phyloP scores from a whole-genome alignment of 108 stramenopile genomes.

The Craspedostauros australis region DNA sequence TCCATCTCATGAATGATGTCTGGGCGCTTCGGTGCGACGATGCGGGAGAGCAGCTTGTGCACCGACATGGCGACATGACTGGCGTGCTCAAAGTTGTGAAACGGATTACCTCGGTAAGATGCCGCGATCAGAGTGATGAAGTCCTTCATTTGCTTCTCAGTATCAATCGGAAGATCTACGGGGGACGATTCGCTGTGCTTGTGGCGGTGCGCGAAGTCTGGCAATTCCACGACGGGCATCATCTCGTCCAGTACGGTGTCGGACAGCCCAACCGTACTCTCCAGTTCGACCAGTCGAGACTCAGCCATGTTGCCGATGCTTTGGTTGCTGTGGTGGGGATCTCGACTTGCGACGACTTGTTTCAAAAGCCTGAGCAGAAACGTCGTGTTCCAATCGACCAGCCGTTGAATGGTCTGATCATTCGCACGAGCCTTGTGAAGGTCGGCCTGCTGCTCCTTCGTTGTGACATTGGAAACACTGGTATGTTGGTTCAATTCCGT shows the following conservation, averaged over 20 bases:
- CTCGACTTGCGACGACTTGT: slow-evolving; percentile 7
- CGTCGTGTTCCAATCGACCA: slow-evolving; percentile 7
- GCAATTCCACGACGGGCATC: slow-evolving; percentile 21
- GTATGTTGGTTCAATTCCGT: background rate
- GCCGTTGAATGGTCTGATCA: background rate
- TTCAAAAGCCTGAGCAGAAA: slow-evolving; percentile 1
- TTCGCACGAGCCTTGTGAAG: background rate
- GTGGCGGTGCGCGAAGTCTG: slow-evolving; percentile 2
- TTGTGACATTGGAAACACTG: background rate
- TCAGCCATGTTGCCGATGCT: no score
- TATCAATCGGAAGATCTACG: slow-evolving; percentile 28
- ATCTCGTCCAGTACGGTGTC: slow-evolving; percentile 22
- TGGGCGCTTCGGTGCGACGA: no score
- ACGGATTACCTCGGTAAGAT: slow-evolving; percentile 28
- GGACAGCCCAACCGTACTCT: no score
- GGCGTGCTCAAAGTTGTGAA: slow-evolving; percentile 37
- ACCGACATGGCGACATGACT: slow-evolving; percentile 24
- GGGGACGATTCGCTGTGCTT: slow-evolving; percentile 13
- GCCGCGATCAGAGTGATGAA: slow-evolving; percentile 19
- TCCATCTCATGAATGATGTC: background rate
- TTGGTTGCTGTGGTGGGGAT: no score
- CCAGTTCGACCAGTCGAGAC: no score
- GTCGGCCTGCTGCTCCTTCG: background rate
- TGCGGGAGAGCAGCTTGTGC: no score
- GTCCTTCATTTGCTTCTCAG: slow-evolving; percentile 7